These are phyloP conservation scores for Albifimbria verrucaria DNA, from an alignment of 2,329 filamentous ascomycete genomes.

Conservation along the genomic window DNA sequence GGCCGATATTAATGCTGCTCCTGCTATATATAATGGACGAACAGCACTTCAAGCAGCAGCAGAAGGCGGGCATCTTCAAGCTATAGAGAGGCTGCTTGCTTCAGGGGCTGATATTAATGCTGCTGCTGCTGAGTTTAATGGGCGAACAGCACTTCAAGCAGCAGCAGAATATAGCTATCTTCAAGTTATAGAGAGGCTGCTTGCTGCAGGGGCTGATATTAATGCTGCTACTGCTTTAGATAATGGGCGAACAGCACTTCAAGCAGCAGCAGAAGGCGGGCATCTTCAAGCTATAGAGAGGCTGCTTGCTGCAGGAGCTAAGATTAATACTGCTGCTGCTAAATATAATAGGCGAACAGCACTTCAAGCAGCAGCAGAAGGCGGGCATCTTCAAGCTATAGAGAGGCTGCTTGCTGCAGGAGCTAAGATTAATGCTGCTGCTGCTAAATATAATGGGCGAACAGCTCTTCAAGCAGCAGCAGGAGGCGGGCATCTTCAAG, in stretches of 20 bases:
- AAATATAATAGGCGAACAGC: too few relatives aligned
- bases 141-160: too few relatives aligned
- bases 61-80: background rate
- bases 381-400: too few relatives aligned
- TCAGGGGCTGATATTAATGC: background rate
- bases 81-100: background rate
- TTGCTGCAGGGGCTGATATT: background rate
- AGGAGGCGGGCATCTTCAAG: background rate
- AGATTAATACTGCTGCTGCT: too few relatives aligned
- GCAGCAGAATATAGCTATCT: background rate
- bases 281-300: background rate
- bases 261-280: background rate
- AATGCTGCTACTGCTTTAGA: too few relatives aligned
- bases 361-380: too few relatives aligned
- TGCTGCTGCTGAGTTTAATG: too few relatives aligned
- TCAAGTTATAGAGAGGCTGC: background rate
- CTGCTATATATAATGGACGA: background rate
- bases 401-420: too few relatives aligned
- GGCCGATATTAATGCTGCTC: background rate
- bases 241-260: too few relatives aligned
- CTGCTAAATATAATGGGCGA: background rate
- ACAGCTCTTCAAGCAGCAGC: background rate
- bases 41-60: background rate
- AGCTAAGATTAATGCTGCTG: background rate
- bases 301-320: too few relatives aligned